Percentiles rank a stretch among this genome's conserved stretches.
Conservation (phyloP, 169 alveolate genomes). For the Plasmodium ovale region DNA sequence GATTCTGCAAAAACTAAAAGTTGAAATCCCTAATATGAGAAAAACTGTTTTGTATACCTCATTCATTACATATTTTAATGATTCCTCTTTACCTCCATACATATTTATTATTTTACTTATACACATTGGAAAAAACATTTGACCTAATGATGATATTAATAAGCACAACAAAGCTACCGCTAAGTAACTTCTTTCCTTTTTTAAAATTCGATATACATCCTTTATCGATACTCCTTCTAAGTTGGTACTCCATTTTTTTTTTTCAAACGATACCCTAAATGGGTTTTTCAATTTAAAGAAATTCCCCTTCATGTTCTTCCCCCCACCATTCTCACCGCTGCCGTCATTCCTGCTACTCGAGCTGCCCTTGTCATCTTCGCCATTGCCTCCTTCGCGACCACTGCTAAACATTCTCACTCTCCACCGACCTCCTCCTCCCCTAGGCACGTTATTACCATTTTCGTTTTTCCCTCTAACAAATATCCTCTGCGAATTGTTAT, state of each 20-base stretch:
- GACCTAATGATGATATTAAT: conserved; percentile 48
- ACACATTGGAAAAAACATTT: conserved; percentile 71
- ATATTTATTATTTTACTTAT: conserved; percentile 66
- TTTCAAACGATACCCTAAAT: conserved; percentile 28
- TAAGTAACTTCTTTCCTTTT: conserved; percentile 61
- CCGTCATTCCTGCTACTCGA: background rate
- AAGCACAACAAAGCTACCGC: conserved; percentile 34
- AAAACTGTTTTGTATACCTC: conserved; percentile 62
- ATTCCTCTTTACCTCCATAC: conserved; percentile 73
- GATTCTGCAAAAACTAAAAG: conserved; percentile 58
- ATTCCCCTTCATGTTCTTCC: background rate
- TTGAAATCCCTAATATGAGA: conserved; percentile 46
- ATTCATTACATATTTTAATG: conserved; percentile 44
- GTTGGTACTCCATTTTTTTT: background rate
- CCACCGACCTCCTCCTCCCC: background rate
- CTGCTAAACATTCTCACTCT: background rate
- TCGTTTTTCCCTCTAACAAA: background rate
- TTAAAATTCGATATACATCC: conserved; percentile 46
- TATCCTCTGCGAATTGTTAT: background rate
- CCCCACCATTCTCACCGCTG: background rate
- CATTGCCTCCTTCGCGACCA: background rate
- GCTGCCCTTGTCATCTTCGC: background rate
- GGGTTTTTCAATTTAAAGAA: conserved; percentile 12
- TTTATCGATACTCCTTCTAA: conserved; percentile 40
- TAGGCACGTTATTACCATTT: background rate